These are phyloP conservation scores for Arctium minus DNA, from an alignment of 129 eudicot genomes.

Conservation along the genomic window DNA sequence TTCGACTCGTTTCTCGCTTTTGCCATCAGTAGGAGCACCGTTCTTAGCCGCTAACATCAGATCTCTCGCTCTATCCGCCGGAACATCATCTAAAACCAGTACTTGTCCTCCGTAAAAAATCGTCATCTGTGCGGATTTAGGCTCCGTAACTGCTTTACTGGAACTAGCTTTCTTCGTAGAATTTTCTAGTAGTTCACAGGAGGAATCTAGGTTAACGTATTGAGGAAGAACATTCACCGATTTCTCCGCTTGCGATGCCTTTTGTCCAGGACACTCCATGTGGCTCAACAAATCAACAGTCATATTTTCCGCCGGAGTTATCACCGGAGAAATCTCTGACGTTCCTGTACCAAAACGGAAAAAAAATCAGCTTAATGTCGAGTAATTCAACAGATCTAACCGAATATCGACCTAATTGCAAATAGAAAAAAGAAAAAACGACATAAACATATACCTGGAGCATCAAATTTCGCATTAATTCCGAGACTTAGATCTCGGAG, in stretches of 20 bases:
- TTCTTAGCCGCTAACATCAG: constrained; percentile 42
- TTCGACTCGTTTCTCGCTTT: constrained; percentile 5
- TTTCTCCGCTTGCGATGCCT: not conserved
- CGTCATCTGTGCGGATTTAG: constrained; percentile 52
- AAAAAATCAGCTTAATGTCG: not conserved
- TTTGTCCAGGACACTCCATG: not conserved
- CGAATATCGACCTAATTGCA: not conserved
- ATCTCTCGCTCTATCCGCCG: constrained; percentile 50
- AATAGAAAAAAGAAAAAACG: not conserved
- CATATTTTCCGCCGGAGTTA: not conserved
- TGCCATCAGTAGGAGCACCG: not conserved
- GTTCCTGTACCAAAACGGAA: constrained; percentile 14
- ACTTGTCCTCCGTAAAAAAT: constrained; percentile 68
- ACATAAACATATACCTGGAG: constrained; percentile 16
- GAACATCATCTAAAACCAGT: constrained; percentile 54
- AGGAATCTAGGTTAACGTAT: constrained; percentile 22
- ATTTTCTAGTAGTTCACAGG: not conserved
- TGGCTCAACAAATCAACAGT: constrained; percentile 25
- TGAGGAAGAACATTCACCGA: constrained; percentile 16
- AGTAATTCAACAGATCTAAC: constrained; percentile 1
- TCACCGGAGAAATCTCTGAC: constrained; percentile 16
- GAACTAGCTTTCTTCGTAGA: constrained; percentile 8
- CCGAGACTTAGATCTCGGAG: constrained; percentile 33
- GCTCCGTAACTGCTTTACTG: constrained; percentile 26
- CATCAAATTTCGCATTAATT: constrained; percentile 31